These are phyloP conservation scores for Cucumis cinereus DNA, from an alignment of 306 rosid species.

Conservation along the genomic window DNA sequence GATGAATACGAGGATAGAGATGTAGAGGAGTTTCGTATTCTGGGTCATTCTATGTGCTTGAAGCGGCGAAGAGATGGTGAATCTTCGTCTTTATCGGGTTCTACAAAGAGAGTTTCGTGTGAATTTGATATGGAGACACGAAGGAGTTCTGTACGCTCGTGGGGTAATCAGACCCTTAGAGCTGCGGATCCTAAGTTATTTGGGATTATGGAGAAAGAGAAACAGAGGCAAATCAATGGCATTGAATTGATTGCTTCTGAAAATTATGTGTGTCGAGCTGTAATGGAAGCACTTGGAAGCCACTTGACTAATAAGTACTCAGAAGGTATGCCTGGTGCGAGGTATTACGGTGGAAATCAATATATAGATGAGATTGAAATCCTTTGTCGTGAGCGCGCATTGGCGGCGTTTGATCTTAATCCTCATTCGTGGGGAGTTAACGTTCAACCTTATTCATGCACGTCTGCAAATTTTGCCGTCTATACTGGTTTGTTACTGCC, in stretches of 20 bases:
- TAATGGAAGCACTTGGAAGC: slow-evolving; percentile 88
- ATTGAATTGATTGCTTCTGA: slow-evolving; percentile 90
- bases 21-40: slow-evolving; percentile 67
- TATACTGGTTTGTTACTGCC: slow-evolving; percentile 73
- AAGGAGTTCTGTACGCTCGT: slow-evolving; percentile 37
- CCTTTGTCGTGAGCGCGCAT: slow-evolving; percentile 70
- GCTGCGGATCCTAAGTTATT: slow-evolving; percentile 59
- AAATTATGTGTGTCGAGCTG: slow-evolving; percentile 77
- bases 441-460: slow-evolving; percentile 89
- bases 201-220: slow-evolving; percentile 77
- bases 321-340: slow-evolving; percentile 80
- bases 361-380: slow-evolving; percentile 75
- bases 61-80: slow-evolving; percentile 64
- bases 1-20: slow-evolving; percentile 39
- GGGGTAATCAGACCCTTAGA: slow-evolving; percentile 58
- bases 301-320: slow-evolving; percentile 86
- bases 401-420: slow-evolving; percentile 53
- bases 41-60: slow-evolving; percentile 82
- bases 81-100: slow-evolving; percentile 27
- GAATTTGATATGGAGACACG: slow-evolving; percentile 50
- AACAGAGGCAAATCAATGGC: slow-evolving; percentile 55
- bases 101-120: slow-evolving; percentile 27
- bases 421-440: slow-evolving; percentile 76
- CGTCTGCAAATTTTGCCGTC: slow-evolving; percentile 88
- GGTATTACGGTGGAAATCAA: slow-evolving; percentile 76